phyloP scores from a whole-genome alignment of 1,139 yeast species.

The Saccharomyces hybrid region DNA sequence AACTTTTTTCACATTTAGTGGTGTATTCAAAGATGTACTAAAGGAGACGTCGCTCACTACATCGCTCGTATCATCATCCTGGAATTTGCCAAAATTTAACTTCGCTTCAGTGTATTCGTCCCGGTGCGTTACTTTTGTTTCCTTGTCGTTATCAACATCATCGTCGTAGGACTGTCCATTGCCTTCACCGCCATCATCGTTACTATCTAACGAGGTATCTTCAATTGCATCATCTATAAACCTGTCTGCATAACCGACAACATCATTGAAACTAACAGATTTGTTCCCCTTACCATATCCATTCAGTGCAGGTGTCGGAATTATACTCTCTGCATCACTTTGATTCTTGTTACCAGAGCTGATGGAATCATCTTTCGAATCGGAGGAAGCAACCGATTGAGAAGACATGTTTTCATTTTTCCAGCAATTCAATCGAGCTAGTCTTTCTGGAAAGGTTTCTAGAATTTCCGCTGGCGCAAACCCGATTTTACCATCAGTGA shows the following conservation, averaged over 20 bases:
- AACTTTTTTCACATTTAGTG: constrained; percentile 22
- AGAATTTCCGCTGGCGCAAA: constrained; percentile 95
- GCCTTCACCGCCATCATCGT: constrained; percentile 20
- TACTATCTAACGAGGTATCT: constrained; percentile 2
- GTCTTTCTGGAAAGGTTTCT: constrained; percentile 83
- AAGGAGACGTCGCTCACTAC: constrained; percentile 32
- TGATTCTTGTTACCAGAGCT: background rate
- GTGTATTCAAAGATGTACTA: constrained; percentile 22
- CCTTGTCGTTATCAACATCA: constrained; percentile 8
- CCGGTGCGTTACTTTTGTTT: constrained; percentile 11
- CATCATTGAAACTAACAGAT: constrained; percentile 35
- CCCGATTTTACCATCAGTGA: constrained; percentile 67
- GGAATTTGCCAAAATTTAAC: constrained; percentile 11
- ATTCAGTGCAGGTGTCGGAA: constrained; percentile 9
- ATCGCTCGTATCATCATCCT: constrained; percentile 32
- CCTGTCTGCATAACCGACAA: constrained; percentile 30
- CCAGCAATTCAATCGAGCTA: constrained; percentile 88
- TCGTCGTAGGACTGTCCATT: constrained; percentile 12
- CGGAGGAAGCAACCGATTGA: constrained; percentile 9
- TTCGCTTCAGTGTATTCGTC: constrained; percentile 27
- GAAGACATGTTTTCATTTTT: constrained; percentile 61
- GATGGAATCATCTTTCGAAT: constrained; percentile 3
- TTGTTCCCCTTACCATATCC: constrained; percentile 23
- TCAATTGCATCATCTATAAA: constrained; percentile 24
- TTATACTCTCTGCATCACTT: background rate